Evolutionary conservation across 768 basidiomycete species (phyloP).

Genomic region (Naganishia vishniacii): DNA sequence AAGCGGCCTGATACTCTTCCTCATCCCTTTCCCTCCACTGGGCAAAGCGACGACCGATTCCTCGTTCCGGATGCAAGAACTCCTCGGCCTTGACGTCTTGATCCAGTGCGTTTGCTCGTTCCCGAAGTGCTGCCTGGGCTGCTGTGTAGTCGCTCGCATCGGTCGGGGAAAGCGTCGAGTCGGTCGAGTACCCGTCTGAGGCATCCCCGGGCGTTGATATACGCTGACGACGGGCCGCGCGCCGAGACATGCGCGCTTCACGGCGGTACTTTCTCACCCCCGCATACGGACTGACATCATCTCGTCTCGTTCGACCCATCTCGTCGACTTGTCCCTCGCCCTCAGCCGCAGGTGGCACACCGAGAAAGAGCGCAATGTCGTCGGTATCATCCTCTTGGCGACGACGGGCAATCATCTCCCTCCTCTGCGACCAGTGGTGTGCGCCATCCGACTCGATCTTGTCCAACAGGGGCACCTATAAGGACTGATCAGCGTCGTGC

Average conservation of each 20-base stretch:
- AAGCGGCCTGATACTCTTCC: constrained; percentile 81
- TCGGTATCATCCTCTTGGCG: constrained; percentile 71
- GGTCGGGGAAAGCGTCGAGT: constrained; percentile 62
- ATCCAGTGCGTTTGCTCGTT: constrained; percentile 59
- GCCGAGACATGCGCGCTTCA: constrained; percentile 59
- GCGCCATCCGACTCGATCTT: constrained; percentile 52
- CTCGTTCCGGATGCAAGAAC: constrained; percentile 63
- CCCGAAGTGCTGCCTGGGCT: constrained; percentile 58
- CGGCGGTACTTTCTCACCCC: constrained; percentile 57
- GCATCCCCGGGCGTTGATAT: constrained; percentile 40
- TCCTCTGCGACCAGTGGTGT: constrained; percentile 67
- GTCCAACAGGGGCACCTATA: constrained; percentile 49
- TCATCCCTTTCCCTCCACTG: constrained; percentile 70
- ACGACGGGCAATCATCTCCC: constrained; percentile 63
- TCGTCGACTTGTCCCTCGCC: constrained; percentile 56
- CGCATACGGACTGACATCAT: constrained; percentile 52
- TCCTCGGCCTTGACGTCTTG: constrained; percentile 78
- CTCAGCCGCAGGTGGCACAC: constrained; percentile 50
- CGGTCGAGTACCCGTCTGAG: constrained; percentile 78
- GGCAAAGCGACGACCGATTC: constrained; percentile 60
- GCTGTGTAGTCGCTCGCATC: constrained; percentile 65
- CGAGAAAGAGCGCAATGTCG: constrained; percentile 67
- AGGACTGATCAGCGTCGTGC: neutral
- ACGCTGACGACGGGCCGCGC: constrained; percentile 38
- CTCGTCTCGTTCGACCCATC: constrained; percentile 54